These are phyloP conservation scores for Umbilicaria muhlenbergii DNA, from an alignment of 495 filamentous ascomycete species.

Conservation along the genomic window DNA sequence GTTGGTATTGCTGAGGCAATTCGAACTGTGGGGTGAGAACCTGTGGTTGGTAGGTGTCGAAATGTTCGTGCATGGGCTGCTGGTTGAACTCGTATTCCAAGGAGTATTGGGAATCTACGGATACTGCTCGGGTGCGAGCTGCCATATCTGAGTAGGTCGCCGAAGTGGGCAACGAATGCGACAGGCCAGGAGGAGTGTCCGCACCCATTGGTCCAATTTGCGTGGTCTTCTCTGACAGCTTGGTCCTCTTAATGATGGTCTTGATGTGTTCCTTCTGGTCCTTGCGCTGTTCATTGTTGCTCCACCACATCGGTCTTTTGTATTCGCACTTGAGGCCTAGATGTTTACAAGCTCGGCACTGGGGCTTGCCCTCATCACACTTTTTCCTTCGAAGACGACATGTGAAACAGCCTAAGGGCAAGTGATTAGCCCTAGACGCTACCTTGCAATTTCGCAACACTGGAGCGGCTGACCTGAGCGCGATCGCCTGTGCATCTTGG, in stretches of 20 bases:
- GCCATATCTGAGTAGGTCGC: conserved; percentile 61
- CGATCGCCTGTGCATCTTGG: conserved; percentile 83
- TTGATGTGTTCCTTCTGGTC: conserved; percentile 90
- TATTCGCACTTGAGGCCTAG: conserved; percentile 83
- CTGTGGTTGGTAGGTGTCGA: conserved; percentile 43
- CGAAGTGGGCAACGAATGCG: conserved; percentile 67
- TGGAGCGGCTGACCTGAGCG: conserved; percentile 59
- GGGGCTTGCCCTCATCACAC: conserved; percentile 83
- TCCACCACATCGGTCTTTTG: conserved; percentile 95
- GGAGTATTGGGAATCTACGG: conserved; percentile 61
- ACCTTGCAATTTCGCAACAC: not conserved
- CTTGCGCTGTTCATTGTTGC: conserved; percentile 69
- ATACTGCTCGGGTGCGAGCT: conserved; percentile 54
- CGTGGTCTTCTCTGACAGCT: conserved; percentile 68
- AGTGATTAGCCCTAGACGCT: not conserved
- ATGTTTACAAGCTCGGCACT: conserved; percentile 79
- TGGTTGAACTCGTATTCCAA: conserved; percentile 64
- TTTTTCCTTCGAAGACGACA: conserved; percentile 93
- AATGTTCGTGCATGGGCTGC: conserved; percentile 36
- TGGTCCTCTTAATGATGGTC: conserved; percentile 91
- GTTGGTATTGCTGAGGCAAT: conserved; percentile 24
- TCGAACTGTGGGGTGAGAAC: conserved; percentile 24
- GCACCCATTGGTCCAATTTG: conserved; percentile 19
- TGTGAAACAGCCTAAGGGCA: conserved; percentile 66
- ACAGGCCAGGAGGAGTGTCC: conserved; percentile 60